These are phyloP conservation scores for Silene conica DNA, from an alignment of 148 eudicot species.

Conservation along the genomic window DNA sequence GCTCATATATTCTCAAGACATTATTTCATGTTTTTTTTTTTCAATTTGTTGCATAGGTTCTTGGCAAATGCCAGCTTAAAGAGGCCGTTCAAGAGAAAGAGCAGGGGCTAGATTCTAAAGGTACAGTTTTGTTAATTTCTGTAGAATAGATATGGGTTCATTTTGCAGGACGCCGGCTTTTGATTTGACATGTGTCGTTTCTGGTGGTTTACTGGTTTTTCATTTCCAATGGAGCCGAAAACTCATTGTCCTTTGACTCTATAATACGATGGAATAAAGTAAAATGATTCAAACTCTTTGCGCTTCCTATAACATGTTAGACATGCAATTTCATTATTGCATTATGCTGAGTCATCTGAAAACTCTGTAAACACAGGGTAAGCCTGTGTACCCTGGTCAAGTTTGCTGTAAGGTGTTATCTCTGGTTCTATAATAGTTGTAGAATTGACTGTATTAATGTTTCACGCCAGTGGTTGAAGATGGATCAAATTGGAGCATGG, in stretches of 20 bases:
- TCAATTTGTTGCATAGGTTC: slow-evolving; percentile 39
- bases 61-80: slow-evolving; percentile 76
- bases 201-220: background rate
- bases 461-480: slow-evolving; percentile 62
- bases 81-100: slow-evolving; percentile 73
- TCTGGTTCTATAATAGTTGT: background rate
- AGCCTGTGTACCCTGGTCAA: too few relatives aligned
- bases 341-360: background rate
- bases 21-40: background rate
- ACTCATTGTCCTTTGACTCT: too few relatives aligned
- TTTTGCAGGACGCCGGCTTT: background rate
- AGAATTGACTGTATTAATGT: background rate
- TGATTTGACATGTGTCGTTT: background rate
- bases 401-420: background rate
- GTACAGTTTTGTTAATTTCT: slow-evolving; percentile 25
- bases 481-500: slow-evolving; percentile 97
- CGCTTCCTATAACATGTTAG: background rate
- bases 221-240: too few relatives aligned
- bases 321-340: background rate
- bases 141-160: too few relatives aligned
- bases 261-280: background rate
- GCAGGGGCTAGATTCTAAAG: slow-evolving; percentile 59
- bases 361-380: too few relatives aligned
- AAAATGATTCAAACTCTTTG: background rate
- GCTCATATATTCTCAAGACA: background rate